Percentiles rank a stretch among this genome's conserved stretches.
Evolutionary conservation across 495 filamentous ascomycete genomes (phyloP).

Genomic region (Aspergillus kassunensis): DNA sequence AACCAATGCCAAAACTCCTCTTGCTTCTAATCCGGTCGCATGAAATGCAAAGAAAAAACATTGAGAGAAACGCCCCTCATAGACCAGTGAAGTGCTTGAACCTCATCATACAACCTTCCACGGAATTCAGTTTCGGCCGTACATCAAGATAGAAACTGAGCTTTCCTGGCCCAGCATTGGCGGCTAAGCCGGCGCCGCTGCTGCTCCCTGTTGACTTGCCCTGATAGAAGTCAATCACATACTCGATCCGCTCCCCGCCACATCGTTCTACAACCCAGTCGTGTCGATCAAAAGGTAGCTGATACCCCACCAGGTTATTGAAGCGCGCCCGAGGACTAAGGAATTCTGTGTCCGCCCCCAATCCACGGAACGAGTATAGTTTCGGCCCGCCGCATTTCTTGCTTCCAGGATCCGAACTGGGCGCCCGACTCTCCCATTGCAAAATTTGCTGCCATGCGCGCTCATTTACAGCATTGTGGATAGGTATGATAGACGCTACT

Average conservation of each 20-base stretch:
- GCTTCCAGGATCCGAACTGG: slow-evolving; percentile 48
- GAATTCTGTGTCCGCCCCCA: slow-evolving; percentile 54
- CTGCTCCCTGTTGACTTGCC: slow-evolving; percentile 50
- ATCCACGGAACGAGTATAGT: slow-evolving; percentile 76
- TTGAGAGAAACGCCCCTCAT: slow-evolving; percentile 9
- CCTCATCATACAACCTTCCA: slow-evolving; percentile 87
- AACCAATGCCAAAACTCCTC: slow-evolving; percentile 26
- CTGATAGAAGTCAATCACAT: slow-evolving; percentile 96
- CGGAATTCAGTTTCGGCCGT: slow-evolving; percentile 86
- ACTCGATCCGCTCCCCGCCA: slow-evolving; percentile 76
- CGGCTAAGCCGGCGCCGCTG: slow-evolving; percentile 28
- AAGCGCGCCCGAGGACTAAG: slow-evolving; percentile 79
- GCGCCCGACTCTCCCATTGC: slow-evolving; percentile 70
- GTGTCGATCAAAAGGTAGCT: slow-evolving; percentile 89
- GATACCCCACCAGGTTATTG: slow-evolving; percentile 80
- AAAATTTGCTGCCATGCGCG: slow-evolving; percentile 80
- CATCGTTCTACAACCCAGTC: slow-evolving; percentile 97
- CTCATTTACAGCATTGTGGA: slow-evolving; percentile 97
- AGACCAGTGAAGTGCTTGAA: slow-evolving; percentile 60
- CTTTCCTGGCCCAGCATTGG: slow-evolving; percentile 52
- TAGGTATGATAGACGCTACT: slow-evolving; percentile 88
- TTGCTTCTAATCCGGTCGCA: slow-evolving; percentile 22
- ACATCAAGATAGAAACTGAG: slow-evolving; percentile 94
- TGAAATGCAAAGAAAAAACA: slow-evolving; percentile 8
- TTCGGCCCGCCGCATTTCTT: slow-evolving; percentile 73